Base-by-base conservation (phyloP, 2,329 filamentous ascomycete species). In the Hymenoscyphus occultus region DNA sequence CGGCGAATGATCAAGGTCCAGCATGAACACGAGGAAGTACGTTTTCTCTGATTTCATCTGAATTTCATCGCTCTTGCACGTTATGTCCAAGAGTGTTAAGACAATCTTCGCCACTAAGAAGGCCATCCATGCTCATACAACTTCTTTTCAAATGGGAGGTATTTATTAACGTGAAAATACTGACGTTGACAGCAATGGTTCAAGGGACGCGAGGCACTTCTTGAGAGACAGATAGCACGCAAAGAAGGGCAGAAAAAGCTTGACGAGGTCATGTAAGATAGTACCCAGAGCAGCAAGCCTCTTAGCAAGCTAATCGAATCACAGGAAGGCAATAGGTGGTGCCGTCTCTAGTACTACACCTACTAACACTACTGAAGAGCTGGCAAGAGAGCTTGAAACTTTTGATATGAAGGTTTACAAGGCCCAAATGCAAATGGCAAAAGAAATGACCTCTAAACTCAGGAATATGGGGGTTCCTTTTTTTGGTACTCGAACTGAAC, bases 381-480 rank as follows among this genome's bases (percentile, higher is more conserved):
- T 86, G 58, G 74, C 80, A 40, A 78, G 80, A 59, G 87, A 90
- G 73, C 76, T 90, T 7, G 73, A 77, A 39, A 78, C 78, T 22
- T 90, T 86, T 72, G 86, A 90, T 68, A 76, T 77, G 61, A 90
- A 90, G 72, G 84, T 90, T 16, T 84, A 89, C 70, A 80, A 78
- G 63, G 86, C 86, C 2, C 82, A 84, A 60, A 76, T 76, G 51
- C 78, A 83, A 12, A 89, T 90, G 87, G 80, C 83, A 0, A 78
- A 80, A n/a, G 82, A 82, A 14, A 84, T 89, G 75, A 80, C 78
- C 6, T 74, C 76, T 1, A 84, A 86, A 68, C 74, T 90, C 58
- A 83, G 84, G 64, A 77, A 75, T 7, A 73, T 90, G 39, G 85
- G 83, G 9, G 81, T 89, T 42, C 86, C 86, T 0, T 88, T 89